Percentiles rank a stretch among this genome's conserved stretches.
Evolutionary conservation across 2,329 filamentous ascomycete genomes (phyloP).

Genomic region (Penicillium freii): DNA sequence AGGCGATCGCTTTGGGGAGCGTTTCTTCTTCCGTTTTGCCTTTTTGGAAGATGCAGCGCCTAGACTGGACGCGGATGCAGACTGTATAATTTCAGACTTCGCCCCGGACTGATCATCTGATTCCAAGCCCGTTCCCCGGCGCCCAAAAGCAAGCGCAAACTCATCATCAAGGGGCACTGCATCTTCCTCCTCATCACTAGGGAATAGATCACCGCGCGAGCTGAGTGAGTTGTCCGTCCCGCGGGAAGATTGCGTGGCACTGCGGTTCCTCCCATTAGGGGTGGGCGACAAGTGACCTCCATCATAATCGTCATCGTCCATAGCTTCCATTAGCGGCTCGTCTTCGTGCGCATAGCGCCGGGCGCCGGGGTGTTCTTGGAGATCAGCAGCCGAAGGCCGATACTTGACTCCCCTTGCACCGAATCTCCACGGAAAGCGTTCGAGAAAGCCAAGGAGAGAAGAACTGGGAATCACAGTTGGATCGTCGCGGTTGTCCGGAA

Average conservation of each 20-base stretch:
- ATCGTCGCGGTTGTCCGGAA: conserved; percentile 58
- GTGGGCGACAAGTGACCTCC: conserved; percentile 12
- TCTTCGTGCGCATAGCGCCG: conserved; percentile 54
- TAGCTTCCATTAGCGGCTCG: conserved; percentile 68
- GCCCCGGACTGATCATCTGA: conserved; percentile 70
- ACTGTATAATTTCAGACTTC: conserved; percentile 48
- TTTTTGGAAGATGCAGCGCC: conserved; percentile 47
- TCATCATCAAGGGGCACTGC: conserved; percentile 91
- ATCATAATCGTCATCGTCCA: conserved; percentile 54
- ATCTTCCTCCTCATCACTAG: conserved; percentile 90
- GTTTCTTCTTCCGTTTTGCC: conserved; percentile 38
- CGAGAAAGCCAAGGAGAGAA: conserved; percentile 79
- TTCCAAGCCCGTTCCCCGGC: conserved; percentile 58
- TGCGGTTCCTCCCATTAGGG: conserved; percentile 55
- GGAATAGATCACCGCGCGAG: conserved; percentile 85
- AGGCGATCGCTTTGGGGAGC: conserved; percentile 28
- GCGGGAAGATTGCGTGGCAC: conserved; percentile 74
- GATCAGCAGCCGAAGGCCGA: conserved; percentile 83
- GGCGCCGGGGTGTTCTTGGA: conserved; percentile 77
- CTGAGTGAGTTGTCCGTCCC: conserved; percentile 82
- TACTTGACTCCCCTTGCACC: conserved; percentile 77
- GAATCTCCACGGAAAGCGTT: conserved; percentile 78
- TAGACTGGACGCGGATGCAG: conserved; percentile 48
- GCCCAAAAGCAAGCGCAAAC: conserved; percentile 78
- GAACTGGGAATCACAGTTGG: conserved; percentile 88